Conservation (phyloP, 2,329 filamentous ascomycete species). For the Curvularia eragrostidis region DNA sequence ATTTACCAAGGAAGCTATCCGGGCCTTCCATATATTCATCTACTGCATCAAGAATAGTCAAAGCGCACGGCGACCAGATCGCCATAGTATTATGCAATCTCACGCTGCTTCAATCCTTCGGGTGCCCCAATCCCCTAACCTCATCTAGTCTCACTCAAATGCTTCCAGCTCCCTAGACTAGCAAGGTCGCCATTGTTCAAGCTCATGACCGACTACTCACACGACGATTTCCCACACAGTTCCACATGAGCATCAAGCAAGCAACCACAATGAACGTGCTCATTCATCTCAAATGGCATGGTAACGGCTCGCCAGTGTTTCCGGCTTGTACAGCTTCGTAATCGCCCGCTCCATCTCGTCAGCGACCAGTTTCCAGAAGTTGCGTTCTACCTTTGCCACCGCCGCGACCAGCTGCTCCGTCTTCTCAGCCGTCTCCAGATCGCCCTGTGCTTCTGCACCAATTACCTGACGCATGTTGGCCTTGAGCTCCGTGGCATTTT, state of each 20-base stretch:
- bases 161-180: too few species aligned
- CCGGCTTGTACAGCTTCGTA: conserved; percentile 31
- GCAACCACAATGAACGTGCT: background rate
- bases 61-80: background rate
- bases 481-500: conserved; percentile 30
- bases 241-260: background rate
- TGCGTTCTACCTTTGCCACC: conserved; percentile 35
- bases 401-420: conserved; percentile 39
- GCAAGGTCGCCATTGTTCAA: too few species aligned
- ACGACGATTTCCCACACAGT: too few species aligned
- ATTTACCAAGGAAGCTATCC: too few species aligned
- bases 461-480: conserved; percentile 28
- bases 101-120: too few species aligned
- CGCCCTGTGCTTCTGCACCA: conserved; percentile 13
- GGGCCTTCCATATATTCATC: too few species aligned
- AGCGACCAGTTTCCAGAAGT: conserved; percentile 44
- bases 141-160: background rate
- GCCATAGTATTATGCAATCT: background rate
- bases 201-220: too few species aligned
- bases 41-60: too few species aligned
- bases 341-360: conserved; percentile 40
- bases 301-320: conserved; percentile 28
- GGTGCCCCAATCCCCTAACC: background rate
- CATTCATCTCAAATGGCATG: conserved; percentile 13
- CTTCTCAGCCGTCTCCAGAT: conserved; percentile 27